Evolutionary conservation across 1,284 basidiomycete species (phyloP).

Genomic region (Grifola frondosa): DNA sequence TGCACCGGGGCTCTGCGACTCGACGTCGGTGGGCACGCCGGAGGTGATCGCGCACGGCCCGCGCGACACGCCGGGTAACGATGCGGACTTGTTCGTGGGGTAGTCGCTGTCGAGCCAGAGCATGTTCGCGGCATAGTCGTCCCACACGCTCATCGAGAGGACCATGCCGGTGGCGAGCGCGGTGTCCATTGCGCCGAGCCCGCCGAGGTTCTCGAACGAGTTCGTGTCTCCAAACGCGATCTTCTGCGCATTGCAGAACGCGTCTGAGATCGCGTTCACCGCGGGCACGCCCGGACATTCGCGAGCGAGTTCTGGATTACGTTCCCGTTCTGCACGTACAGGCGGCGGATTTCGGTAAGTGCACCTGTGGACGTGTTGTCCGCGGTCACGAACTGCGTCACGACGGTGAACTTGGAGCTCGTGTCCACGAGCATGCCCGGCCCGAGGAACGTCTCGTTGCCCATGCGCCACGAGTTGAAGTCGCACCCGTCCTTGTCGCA

Average conservation of each 20-base stretch:
- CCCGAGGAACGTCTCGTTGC: conserved; percentile 49
- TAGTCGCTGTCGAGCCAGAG: conserved; percentile 59
- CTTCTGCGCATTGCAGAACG: conserved; percentile 40
- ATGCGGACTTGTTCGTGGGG: conserved; percentile 40
- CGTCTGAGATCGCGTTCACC: conserved; percentile 38
- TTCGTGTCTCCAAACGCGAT: conserved; percentile 40
- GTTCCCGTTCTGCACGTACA: conserved; percentile 52
- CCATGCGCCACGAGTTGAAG: conserved; percentile 59
- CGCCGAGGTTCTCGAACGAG: conserved; percentile 46
- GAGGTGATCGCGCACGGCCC: conserved; percentile 46
- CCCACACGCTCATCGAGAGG: conserved; percentile 52
- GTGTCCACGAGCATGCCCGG: conserved; percentile 44
- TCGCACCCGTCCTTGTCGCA: conserved; percentile 56
- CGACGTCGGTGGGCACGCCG: conserved; percentile 26
- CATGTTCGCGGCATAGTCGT: conserved; percentile 54
- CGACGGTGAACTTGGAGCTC: conserved; percentile 47
- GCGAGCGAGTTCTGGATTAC: conserved; percentile 49
- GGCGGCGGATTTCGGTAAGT: conserved; percentile 51
- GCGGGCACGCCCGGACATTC: conserved; percentile 42
- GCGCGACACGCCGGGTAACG: conserved; percentile 47
- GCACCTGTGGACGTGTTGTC: conserved; percentile 44
- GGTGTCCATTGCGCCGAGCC: conserved; percentile 43
- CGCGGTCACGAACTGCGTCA: conserved; percentile 54
- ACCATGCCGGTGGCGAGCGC: conserved; percentile 47
- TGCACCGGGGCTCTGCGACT: conserved; percentile 15